A percentile compares a stretch with the other conserved stretches of the same genome.
Evolutionary conservation across 2,329 filamentous ascomycete species (phyloP).

Genomic region (Verticillium nubilum): DNA sequence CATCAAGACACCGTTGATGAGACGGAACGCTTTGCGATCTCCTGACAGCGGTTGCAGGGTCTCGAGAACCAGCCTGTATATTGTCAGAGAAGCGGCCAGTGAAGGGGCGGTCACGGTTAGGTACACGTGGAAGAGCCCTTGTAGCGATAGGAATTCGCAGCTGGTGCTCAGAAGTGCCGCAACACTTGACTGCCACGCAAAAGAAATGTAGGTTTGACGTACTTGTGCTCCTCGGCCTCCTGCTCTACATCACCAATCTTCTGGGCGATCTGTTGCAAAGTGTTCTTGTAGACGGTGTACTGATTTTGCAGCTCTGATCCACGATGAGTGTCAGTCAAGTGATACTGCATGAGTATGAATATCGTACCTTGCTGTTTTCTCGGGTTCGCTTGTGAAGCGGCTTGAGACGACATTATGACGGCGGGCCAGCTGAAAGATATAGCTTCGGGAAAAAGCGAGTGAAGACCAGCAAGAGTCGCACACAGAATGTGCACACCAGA

Average conservation of each 20-base stretch:
- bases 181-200: neutral
- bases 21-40: slow-evolving; percentile 94
- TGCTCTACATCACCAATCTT: slow-evolving; percentile 98
- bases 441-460: neutral
- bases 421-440: neutral
- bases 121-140: neutral
- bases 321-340: neutral
- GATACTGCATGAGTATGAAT: neutral
- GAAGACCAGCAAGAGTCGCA: too few species aligned
- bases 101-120: slow-evolving; percentile 5
- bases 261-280: slow-evolving; percentile 84
- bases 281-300: slow-evolving; percentile 72
- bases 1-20: slow-evolving; percentile 95
- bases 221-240: slow-evolving; percentile 98
- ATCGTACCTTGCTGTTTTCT: slow-evolving; percentile 64
- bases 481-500: too few species aligned
- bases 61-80: slow-evolving; percentile 79
- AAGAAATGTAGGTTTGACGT: slow-evolving; percentile 32
- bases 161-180: neutral
- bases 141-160: neutral
- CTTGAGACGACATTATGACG: slow-evolving; percentile 42
- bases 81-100: neutral
- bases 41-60: slow-evolving; percentile 76
- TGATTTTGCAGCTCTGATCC: slow-evolving; percentile 68
- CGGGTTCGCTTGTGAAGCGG: slow-evolving; percentile 42